Evolutionary conservation across 163 green algal genomes (phyloP), one percentile per base, ranked within the genome.

Genomic region (Scenedesmus sp.): DNA sequence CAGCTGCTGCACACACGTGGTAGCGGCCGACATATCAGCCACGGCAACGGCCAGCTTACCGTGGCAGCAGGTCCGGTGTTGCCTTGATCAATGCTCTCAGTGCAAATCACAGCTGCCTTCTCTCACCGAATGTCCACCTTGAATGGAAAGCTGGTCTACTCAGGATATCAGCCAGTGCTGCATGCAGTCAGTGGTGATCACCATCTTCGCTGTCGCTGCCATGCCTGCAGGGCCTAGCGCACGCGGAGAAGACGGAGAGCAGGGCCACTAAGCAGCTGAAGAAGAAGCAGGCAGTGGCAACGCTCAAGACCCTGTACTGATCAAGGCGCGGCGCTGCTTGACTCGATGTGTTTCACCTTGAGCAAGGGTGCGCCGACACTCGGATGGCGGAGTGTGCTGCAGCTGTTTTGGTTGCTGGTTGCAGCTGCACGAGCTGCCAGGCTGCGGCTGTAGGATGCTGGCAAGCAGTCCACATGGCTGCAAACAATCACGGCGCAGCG

Each of bases 261-360:
- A 18, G 79, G 40, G 78, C 42, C 3, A 59, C 16, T 37, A 65
- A 42, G 15, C 44, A 83, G 56, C 2, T 70, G 3, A 81, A 59
- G 30, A 87, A 42, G 37, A 91, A 91, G 56, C 40, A 83, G 56
- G 3, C 49, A 44, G 42, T 82, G 40, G 87, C 87, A 49, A n/a
- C 26, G 3, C 42, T 91, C 37, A 91, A 91, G 79, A 80, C 79
- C 16, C 42, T 91, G 24, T 91, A 91, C 26, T 91, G 44, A 72
- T 18, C 16, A 33, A 42, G 30, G 65, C 65, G 24, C 59, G 22
- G 20, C 22, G 20, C 26, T 33, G 22, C 61, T 37, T 37, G 61
- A 24, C 26, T 68, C 49, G 15, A 13, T 13, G 1, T 56, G 12
- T 12, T 56, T 2, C 15, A 12, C 49, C 49, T n/a, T n/a, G n/a